A percentile compares a stretch with the other conserved stretches of the same genome.
These are phyloP conservation scores for Paracamarosporium sp. DNA, from an alignment of 2,329 filamentous ascomycete species.

Conservation along the genomic window DNA sequence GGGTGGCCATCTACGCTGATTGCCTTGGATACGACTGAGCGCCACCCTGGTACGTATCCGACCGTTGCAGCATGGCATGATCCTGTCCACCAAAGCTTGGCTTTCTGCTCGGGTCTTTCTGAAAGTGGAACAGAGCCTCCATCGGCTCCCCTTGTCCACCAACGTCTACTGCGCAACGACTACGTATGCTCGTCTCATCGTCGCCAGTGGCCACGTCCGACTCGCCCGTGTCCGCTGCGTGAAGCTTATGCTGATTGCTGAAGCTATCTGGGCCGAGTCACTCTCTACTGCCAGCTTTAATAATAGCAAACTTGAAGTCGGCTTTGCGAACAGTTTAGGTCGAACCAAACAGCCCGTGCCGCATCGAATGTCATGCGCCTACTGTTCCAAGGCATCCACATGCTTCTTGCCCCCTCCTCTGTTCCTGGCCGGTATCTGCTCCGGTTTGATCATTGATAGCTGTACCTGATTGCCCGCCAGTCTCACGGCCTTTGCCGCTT, in stretches of 20 bases:
- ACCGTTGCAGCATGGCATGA: neutral
- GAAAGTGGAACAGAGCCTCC: neutral
- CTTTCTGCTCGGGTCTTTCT: neutral
- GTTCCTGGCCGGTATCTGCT: neutral
- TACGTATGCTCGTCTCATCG: conserved; percentile 3
- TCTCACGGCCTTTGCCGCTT: neutral
- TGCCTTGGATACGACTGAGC: neutral
- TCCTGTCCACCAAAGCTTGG: neutral
- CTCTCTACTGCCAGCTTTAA: conserved; percentile 24
- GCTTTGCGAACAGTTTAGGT: conserved; percentile 8
- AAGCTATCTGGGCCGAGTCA: conserved; percentile 3
- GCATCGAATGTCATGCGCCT: neutral
- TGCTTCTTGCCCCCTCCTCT: neutral
- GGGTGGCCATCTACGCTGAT: neutral
- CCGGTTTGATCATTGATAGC: neutral
- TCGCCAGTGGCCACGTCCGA: conserved; percentile 6
- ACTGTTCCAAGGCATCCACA: neutral
- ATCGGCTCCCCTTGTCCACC: conserved; percentile 2
- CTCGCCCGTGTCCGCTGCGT: neutral
- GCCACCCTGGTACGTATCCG: neutral
- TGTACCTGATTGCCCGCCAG: neutral
- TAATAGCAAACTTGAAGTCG: neutral
- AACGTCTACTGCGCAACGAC: neutral
- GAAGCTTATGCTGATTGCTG: conserved; percentile 11
- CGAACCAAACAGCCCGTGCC: neutral